phyloP scores from a whole-genome alignment of 257 asterid species.

The Capsicum chinense region DNA sequence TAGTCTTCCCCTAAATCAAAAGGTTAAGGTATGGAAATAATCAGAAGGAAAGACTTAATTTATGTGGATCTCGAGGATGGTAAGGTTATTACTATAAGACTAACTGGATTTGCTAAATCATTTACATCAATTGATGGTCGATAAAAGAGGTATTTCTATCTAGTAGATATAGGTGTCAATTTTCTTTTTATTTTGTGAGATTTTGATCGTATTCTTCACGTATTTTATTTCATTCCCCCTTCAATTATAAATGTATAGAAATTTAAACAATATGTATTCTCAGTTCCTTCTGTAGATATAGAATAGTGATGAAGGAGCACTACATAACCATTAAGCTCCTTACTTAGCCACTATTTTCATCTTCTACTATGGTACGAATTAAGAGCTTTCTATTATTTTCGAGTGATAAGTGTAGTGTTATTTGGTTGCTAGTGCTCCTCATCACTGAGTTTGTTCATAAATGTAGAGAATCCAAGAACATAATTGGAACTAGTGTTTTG shows the following conservation, averaged over 20 bases:
- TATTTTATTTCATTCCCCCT: background rate
- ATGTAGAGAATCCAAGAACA: no score
- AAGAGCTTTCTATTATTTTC: background rate
- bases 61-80: no score
- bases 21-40: slow-evolving; percentile 57
- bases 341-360: background rate
- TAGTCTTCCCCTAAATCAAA: slow-evolving; percentile 82
- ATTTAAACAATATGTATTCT: background rate
- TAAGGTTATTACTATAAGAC: no score
- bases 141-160: no score
- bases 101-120: no score
- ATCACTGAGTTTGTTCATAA: no score
- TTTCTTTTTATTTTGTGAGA: background rate
- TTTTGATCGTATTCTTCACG: background rate
- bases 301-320: background rate
- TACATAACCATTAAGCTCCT: background rate
- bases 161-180: slow-evolving; percentile 26
- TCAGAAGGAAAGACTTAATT: no score
- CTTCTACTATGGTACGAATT: background rate
- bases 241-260: background rate
- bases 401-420: no score
- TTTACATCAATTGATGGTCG: no score
- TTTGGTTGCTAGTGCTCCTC: no score
- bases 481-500: no score
- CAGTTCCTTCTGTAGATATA: slow-evolving; percentile 26